Evolutionary conservation across 768 basidiomycete genomes (phyloP).

Genomic region (Cystofilobasidium capitatum): DNA sequence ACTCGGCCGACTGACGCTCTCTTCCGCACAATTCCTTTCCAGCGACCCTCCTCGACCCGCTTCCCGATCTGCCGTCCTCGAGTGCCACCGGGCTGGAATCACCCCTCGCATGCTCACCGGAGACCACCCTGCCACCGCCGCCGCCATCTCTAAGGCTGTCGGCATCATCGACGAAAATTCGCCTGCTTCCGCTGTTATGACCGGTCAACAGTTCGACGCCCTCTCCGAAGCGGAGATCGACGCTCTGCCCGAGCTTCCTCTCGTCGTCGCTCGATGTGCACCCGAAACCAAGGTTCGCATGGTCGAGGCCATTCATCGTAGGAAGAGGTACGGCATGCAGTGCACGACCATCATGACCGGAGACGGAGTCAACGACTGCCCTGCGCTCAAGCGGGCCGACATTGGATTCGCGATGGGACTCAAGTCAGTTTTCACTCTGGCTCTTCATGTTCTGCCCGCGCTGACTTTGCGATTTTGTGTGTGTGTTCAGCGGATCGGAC

Average conservation of each 20-base stretch:
- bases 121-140: slow-evolving; percentile 50
- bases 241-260: slow-evolving; percentile 44
- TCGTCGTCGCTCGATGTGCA: slow-evolving; percentile 53
- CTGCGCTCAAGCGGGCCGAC: slow-evolving; percentile 52
- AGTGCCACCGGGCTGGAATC: slow-evolving; percentile 49
- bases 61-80: slow-evolving; percentile 47
- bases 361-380: slow-evolving; percentile 51
- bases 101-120: slow-evolving; percentile 49
- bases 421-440: slow-evolving; percentile 34
- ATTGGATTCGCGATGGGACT: slow-evolving; percentile 55
- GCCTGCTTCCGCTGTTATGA: slow-evolving; percentile 37
- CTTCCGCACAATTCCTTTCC: neutral
- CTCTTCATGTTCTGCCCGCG: neutral
- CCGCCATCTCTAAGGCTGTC: slow-evolving; percentile 48
- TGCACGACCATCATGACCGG: slow-evolving; percentile 52
- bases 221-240: slow-evolving; percentile 51
- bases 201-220: slow-evolving; percentile 48
- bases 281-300: slow-evolving; percentile 49
- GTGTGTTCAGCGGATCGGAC: slow-evolving; percentile 39
- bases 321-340: slow-evolving; percentile 37
- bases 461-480: neutral
- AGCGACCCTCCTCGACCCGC: slow-evolving; percentile 51
- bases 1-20: too few relatives aligned
- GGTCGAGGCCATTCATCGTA: slow-evolving; percentile 53
- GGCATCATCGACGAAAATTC: slow-evolving; percentile 42